Evolutionary conservation across 2,329 filamentous ascomycete species (phyloP), one percentile per base, ranked within the genome.

Genomic region (Fusarium coicis): DNA sequence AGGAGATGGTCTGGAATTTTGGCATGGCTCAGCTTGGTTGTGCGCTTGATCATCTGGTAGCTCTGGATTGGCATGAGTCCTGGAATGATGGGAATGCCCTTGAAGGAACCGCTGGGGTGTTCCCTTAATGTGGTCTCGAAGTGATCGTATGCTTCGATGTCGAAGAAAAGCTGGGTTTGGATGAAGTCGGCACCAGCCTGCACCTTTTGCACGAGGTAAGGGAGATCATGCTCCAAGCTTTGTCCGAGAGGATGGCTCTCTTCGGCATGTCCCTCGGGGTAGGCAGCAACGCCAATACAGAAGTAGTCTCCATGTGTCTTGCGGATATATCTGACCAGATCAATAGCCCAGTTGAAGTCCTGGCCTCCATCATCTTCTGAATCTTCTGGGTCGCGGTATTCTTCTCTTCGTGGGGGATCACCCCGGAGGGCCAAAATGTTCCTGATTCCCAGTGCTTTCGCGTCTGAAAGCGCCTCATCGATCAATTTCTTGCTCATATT

Each of bases 101-200:
- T 93, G 84, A 99, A 98, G 6, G 89, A 88, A 7, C 94, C 94
- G 78, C 93, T 97, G 53, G 93, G 90, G 78, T 99, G 94, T 59
- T 92, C 89, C 68, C 95, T 87, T 74, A 99, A 82, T 56, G 87
- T 89, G 73, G 85, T 88, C 84, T 98, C 96, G 79, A 97, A 98
- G 39, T 86, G 86, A 62, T 91, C 88, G 80, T 97, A 99, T 23
- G 93, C 93, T 7, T 93, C 87, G 30, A 95, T 88, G 79, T 98
- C 95, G 82, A 97, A 99, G 83, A 98, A 98, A 14, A 99, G 87
- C 82, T 99, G 96, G 2, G 96, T 98, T 94, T 99, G 97, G 83
- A 99, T 93, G 80, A 99, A 99, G 83, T 98, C 95, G 56, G 95
- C 96, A 2, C 96, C 96, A 7, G 96, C 96, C 76, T 92, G 87